Conservation (phyloP, 2,329 filamentous ascomycete genomes). For the Microcera coccophila region DNA sequence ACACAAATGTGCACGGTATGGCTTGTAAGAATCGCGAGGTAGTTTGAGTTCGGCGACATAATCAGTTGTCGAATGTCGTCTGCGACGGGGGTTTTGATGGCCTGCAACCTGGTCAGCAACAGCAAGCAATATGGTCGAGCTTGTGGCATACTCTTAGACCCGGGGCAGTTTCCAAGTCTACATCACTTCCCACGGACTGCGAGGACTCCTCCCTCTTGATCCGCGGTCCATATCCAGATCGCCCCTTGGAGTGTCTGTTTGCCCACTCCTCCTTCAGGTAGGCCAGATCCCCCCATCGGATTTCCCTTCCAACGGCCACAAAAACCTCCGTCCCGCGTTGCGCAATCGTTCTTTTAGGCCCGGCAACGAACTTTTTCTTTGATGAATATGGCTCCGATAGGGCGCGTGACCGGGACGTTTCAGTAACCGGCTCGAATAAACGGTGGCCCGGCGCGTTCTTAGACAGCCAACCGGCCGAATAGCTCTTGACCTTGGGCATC, state of each 20-base stretch:
- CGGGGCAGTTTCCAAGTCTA: conserved; percentile 24
- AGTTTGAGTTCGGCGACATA: conserved; percentile 77
- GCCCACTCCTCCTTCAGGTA: conserved; percentile 64
- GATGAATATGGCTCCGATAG: conserved; percentile 37
- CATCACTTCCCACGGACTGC: conserved; percentile 33
- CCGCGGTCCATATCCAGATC: conserved; percentile 31
- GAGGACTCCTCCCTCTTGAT: conserved; percentile 49
- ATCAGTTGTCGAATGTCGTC: conserved; percentile 81
- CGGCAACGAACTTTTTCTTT: conserved; percentile 42
- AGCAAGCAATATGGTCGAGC: not conserved
- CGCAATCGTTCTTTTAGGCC: conserved; percentile 67
- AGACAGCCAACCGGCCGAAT: conserved; percentile 83
- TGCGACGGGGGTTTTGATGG: conserved; percentile 72
- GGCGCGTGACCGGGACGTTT: conserved; percentile 38
- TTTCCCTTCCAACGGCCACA: conserved; percentile 80
- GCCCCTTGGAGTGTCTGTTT: conserved; percentile 27
- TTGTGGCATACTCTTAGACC: conserved; percentile 33
- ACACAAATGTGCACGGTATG: conserved; percentile 85
- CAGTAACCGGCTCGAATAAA: conserved; percentile 60
- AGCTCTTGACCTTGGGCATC: conserved; percentile 84
- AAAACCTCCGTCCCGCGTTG: conserved; percentile 84
- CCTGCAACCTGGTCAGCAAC: conserved; percentile 42
- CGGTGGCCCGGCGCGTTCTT: conserved; percentile 71
- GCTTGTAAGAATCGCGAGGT: conserved; percentile 78
- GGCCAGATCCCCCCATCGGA: conserved; percentile 84